Base-by-base conservation (phyloP, 106 monocot species). In the Allium fistulosum region DNA sequence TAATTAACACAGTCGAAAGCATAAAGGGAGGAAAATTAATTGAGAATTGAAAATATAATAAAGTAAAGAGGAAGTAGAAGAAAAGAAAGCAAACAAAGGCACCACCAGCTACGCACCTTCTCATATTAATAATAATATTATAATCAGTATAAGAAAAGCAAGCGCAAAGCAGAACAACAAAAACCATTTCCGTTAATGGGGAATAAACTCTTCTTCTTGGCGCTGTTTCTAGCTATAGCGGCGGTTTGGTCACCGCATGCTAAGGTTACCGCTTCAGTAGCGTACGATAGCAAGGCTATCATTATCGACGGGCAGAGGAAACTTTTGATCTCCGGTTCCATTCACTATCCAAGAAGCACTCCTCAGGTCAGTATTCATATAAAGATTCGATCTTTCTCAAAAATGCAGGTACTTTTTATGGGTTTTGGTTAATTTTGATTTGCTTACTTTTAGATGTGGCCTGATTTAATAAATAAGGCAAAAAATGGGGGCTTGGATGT, bases 401-500 rank as follows among this genome's bases (percentile, higher is more conserved):
- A 6, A 67, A 52, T 67, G 67, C 67, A 52, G 67, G 13, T 49
- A n/a, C 52, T 14, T 58, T 53, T 57, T 26, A 1, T 67, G 12
- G 7, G 28, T 22, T 10, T 53, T 50, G 67, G 67, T 55, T 55
- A 55, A 55, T 58, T 61, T 10, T 22, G 37, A 37, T 37, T 37
- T 37, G 37, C 37, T 37, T 37, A 2, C 37, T 6, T 66, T 46
- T 55, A 89, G 89, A 72, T 85, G 82, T 89, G 85, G 89, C 77
- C 82, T 2, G 85, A 70, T 26, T 56, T 89, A 17, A 85, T 89
- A 45, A 70, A 71, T 69, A 85, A 82, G 66, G 77, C 89, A 13
- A 89, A 89, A 76, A 77, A 82, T 22, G 89, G 89, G 0, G 84
- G 89, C 9, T 57, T 89, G 69, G 85, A 89, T 61, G 84, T 78